Evolutionary conservation across 345 rosid species (phyloP).

Genomic region (Durio zibethinus): DNA sequence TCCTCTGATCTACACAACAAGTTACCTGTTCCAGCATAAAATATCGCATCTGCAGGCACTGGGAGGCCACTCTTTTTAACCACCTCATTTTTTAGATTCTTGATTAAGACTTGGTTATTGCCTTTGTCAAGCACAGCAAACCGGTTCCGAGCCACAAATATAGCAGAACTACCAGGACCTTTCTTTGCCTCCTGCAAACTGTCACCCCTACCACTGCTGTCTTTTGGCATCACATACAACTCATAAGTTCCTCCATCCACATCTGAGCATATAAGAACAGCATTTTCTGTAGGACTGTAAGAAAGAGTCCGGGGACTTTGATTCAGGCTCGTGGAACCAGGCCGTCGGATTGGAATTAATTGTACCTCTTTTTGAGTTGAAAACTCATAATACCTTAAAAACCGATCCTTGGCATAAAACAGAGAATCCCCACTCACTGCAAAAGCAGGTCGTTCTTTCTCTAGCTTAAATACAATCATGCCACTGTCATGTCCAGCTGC

Average conservation of each 20-base stretch:
- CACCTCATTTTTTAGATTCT: constrained; percentile 77
- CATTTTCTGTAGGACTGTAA: constrained; percentile 90
- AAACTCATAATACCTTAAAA: constrained; percentile 71
- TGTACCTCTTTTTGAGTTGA: constrained; percentile 75
- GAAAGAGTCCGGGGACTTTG: constrained; percentile 91
- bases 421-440: constrained; percentile 70
- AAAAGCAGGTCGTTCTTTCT: constrained; percentile 95
- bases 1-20: constrained; percentile 85
- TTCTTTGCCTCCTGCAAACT: constrained; percentile 79
- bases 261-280: constrained; percentile 83
- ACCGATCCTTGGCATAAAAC: constrained; percentile 79
- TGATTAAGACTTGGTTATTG: constrained; percentile 77
- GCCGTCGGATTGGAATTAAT: constrained; percentile 78
- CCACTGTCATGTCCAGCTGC: constrained; percentile 99
- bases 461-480: constrained; percentile 94
- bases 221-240: constrained; percentile 78
- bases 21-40: constrained; percentile 91
- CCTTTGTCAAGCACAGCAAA: constrained; percentile 91
- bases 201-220: constrained; percentile 66
- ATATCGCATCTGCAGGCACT: constrained; percentile 69
- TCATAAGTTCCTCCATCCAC: constrained; percentile 92
- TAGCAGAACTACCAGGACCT: constrained; percentile 78
- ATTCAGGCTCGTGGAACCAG: constrained; percentile 71
- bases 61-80: constrained; percentile 77
- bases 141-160: constrained; percentile 80